Conservation (phyloP, 257 asterid genomes). For the Solanum phureja region DNA sequence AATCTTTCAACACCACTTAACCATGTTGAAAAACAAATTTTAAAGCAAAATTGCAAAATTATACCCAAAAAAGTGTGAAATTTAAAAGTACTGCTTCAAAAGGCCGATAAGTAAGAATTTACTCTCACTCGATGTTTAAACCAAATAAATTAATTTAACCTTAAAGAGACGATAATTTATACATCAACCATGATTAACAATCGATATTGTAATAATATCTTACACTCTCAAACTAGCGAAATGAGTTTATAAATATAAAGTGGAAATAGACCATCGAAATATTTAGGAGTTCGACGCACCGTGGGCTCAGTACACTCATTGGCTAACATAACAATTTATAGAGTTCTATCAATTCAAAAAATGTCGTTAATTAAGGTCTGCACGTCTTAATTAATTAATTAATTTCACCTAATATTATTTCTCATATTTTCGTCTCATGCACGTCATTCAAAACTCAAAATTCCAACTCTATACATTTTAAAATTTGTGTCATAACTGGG, state of each 20-base stretch:
- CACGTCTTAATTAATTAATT: not conserved
- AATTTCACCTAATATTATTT: not conserved
- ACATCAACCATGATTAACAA: not conserved
- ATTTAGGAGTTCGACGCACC: no score
- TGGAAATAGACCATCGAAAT: not conserved
- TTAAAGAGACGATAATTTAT: not conserved
- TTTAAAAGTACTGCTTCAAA: not conserved
- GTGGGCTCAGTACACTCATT: not conserved
- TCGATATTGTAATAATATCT: not conserved
- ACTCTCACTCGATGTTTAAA: not conserved
- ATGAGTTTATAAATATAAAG: not conserved
- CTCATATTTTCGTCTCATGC: not conserved
- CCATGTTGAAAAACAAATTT: not conserved
- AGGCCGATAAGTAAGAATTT: not conserved
- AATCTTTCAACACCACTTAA: not conserved
- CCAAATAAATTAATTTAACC: not conserved
- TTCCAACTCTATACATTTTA: not conserved
- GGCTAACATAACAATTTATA: not conserved
- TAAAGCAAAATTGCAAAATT: not conserved
- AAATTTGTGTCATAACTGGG: not conserved
- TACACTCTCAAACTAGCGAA: not conserved
- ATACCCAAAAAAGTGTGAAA: not conserved
- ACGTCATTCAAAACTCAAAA: not conserved
- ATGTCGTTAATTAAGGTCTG: not conserved
- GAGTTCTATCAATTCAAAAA: not conserved